phyloP scores from a whole-genome alignment of 345 rosid genomes.

The Linum usitatissimum region DNA sequence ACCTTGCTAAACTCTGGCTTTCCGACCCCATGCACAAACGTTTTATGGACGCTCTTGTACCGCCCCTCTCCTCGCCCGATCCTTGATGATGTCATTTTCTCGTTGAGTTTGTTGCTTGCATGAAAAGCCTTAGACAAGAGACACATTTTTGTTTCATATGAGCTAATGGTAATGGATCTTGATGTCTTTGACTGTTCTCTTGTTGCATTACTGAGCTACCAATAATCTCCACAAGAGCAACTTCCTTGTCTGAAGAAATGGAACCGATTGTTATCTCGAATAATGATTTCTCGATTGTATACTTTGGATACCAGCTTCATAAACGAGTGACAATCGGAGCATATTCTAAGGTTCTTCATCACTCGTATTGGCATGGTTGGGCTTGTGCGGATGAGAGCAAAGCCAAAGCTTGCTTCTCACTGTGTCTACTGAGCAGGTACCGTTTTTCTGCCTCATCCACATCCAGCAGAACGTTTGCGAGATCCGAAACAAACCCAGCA shows the following conservation, averaged over 20 bases:
- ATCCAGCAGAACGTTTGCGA: slow-evolving; percentile 38
- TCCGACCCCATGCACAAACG: slow-evolving; percentile 48
- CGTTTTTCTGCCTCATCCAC: slow-evolving; percentile 48
- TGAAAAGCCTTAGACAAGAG: no score
- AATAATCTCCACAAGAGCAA: slow-evolving; percentile 48
- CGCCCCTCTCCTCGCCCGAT: not conserved
- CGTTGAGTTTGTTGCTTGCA: no score
- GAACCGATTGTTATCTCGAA: slow-evolving; percentile 48
- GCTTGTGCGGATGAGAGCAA: slow-evolving; percentile 35
- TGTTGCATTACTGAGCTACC: slow-evolving; percentile 18
- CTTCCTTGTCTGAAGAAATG: slow-evolving; percentile 40
- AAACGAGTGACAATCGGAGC: slow-evolving; percentile 53
- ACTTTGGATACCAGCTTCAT: slow-evolving; percentile 35
- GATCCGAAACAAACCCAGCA: slow-evolving; percentile 44
- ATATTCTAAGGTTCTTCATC: slow-evolving; percentile 48
- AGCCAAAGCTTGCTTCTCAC: slow-evolving; percentile 62
- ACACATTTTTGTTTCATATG: not conserved
- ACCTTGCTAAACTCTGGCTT: slow-evolving; percentile 55
- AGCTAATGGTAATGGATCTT: not conserved
- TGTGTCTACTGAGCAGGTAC: slow-evolving; percentile 39
- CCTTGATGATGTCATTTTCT: not conserved
- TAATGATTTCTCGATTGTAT: slow-evolving; percentile 35
- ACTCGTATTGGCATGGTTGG: slow-evolving; percentile 33
- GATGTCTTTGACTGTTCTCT: not conserved
- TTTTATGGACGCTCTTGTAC: slow-evolving; percentile 27